Evolutionary conservation across 805 yeast genomes (phyloP).

Genomic region (Zygoascus bituminiphila): DNA sequence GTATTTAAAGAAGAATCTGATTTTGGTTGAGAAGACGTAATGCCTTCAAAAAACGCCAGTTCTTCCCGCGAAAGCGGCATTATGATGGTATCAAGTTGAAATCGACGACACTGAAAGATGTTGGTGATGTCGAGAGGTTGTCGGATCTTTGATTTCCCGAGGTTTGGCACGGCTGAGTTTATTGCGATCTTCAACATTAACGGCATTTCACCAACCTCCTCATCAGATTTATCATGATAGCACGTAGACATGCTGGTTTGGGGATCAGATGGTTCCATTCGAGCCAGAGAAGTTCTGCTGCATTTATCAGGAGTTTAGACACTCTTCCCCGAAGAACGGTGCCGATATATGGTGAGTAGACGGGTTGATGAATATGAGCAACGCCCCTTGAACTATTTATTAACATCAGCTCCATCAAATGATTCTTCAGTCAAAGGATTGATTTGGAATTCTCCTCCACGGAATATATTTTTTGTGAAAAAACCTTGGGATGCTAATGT

Average conservation of each 20-base stretch:
- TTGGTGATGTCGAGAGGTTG: no score
- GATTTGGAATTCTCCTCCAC: slow-evolving; percentile 64
- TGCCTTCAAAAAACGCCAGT: slow-evolving; percentile 14
- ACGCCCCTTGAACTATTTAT: no score
- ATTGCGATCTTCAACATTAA: no score
- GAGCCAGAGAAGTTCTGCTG: background rate
- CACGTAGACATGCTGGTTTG: no score
- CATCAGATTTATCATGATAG: no score
- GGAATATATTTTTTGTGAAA: slow-evolving; percentile 71
- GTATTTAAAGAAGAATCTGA: background rate
- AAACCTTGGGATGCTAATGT: slow-evolving; percentile 73
- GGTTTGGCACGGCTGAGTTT: no score
- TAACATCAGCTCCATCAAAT: background rate
- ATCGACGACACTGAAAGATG: no score
- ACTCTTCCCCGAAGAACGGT: slow-evolving; percentile 8
- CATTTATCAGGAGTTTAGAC: background rate
- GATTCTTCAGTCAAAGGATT: slow-evolving; percentile 23
- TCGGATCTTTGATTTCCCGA: no score
- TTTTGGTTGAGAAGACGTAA: background rate
- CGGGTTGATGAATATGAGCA: no score
- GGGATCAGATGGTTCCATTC: no score
- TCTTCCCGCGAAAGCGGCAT: slow-evolving; percentile 12
- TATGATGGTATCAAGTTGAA: background rate
- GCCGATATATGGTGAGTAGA: slow-evolving; percentile 8
- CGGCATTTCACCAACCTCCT: no score